phyloP scores from a whole-genome alignment of 2,329 filamentous ascomycete species.

The Thelonectria blattea region DNA sequence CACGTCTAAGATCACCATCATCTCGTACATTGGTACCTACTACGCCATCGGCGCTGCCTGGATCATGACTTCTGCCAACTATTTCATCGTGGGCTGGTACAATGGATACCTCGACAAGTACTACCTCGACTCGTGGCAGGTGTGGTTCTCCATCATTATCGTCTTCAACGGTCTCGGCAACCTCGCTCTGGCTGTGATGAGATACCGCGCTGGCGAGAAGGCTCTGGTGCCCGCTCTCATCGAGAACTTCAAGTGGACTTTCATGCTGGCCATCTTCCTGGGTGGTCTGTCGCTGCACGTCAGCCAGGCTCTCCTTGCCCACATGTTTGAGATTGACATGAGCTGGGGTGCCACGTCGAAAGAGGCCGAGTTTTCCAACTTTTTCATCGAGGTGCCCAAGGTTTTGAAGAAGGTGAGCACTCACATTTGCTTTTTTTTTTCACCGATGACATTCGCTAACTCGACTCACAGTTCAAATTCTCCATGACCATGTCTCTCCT shows the following conservation, averaged over 20 bases:
- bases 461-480: constrained; percentile 67
- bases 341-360: constrained; percentile 85
- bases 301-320: constrained; percentile 76
- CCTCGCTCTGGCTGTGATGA: constrained; percentile 72
- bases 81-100: constrained; percentile 78
- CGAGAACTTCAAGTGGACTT: constrained; percentile 76
- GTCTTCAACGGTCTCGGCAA: constrained; percentile 80
- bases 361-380: constrained; percentile 80
- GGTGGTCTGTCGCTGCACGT: constrained; percentile 83
- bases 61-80: constrained; percentile 75
- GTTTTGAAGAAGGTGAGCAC: constrained; percentile 74
- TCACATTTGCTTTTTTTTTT: constrained; percentile 43
- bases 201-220: constrained; percentile 72
- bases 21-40: constrained; percentile 81
- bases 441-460: constrained; percentile 37
- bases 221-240: constrained; percentile 61
- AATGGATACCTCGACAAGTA: constrained; percentile 81
- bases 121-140: constrained; percentile 79
- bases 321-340: constrained; percentile 89
- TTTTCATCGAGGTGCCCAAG: constrained; percentile 83
- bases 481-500: constrained; percentile 67
- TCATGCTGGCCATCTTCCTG: constrained; percentile 79
- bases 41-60: constrained; percentile 79
- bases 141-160: constrained; percentile 81
- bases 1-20: constrained; percentile 76